A percentile compares a stretch with the other conserved stretches of the same genome.
Conservation (phyloP, 495 filamentous ascomycete species). For the Aspergillus hancockii region DNA sequence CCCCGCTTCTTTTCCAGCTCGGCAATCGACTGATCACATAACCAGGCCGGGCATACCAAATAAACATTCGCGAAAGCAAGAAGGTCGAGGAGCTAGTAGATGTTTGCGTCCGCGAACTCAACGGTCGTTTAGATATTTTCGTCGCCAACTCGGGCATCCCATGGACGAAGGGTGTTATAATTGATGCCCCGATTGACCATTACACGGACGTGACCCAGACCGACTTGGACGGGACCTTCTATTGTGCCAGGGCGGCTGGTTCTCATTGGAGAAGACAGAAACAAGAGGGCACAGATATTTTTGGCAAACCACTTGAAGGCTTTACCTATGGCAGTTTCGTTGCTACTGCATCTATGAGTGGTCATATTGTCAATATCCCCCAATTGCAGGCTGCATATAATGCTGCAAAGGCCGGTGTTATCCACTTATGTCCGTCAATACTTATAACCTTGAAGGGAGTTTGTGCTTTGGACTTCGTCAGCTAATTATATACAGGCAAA, state of each 20-base stretch:
- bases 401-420: conserved; percentile 76
- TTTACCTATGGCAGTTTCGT: conserved; percentile 67
- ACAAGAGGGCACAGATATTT: conserved; percentile 56
- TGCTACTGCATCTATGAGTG: conserved; percentile 72
- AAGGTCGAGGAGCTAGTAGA: conserved; percentile 54
- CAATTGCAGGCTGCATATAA: conserved; percentile 83
- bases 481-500: conserved; percentile 37
- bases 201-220: conserved; percentile 66
- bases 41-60: conserved; percentile 68
- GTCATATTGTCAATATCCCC: conserved; percentile 77
- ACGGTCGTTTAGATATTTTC: conserved; percentile 41
- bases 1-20: background rate
- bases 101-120: conserved; percentile 58
- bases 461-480: conserved; percentile 11
- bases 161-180: conserved; percentile 55
- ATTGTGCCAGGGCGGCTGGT: conserved; percentile 68
- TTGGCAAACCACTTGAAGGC: conserved; percentile 60
- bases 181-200: conserved; percentile 59
- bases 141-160: conserved; percentile 73
- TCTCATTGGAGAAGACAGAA: conserved; percentile 32
- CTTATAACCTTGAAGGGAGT: conserved; percentile 16
- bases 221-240: conserved; percentile 75
- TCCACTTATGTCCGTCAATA: conserved; percentile 64
- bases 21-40: background rate
- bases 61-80: conserved; percentile 56